Conservation (phyloP, 2,329 filamentous ascomycete species). For the Xylaria sp. region DNA sequence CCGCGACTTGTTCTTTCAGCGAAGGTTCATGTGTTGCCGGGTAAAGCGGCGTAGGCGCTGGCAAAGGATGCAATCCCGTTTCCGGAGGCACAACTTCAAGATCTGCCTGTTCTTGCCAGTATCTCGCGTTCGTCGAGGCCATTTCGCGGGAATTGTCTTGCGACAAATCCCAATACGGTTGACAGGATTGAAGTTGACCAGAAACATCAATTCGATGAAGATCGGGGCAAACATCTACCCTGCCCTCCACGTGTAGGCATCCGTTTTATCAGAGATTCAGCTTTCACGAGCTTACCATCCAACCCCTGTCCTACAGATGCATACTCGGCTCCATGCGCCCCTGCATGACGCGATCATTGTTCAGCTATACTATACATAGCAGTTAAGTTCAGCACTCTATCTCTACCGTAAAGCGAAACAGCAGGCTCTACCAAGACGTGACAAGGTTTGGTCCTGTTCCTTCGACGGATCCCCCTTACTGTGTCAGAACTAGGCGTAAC, state of each 20-base stretch:
- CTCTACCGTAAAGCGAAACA: background rate
- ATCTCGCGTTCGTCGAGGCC: conserved; percentile 23
- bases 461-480: background rate
- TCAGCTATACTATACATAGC: conserved; percentile 9
- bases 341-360: conserved; percentile 5
- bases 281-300: conserved; percentile 4
- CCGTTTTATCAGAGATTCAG: background rate
- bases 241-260: background rate
- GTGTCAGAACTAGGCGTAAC: background rate
- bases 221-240: background rate
- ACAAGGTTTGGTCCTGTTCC: conserved; percentile 8
- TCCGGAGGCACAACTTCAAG: conserved; percentile 42
- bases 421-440: background rate
- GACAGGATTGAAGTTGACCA: background rate
- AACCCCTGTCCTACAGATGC: background rate
- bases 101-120: conserved; percentile 31
- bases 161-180: background rate
- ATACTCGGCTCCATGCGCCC: conserved; percentile 12
- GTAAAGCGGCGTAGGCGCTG: conserved; percentile 18
- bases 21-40: background rate
- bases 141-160: conserved; percentile 6
- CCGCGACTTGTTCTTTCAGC: conserved; percentile 11
- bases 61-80: conserved; percentile 38
- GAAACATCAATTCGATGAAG: background rate
- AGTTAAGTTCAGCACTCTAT: background rate